Conservation (phyloP, 2,329 filamentous ascomycete genomes). For the Penicillium sp. region DNA sequence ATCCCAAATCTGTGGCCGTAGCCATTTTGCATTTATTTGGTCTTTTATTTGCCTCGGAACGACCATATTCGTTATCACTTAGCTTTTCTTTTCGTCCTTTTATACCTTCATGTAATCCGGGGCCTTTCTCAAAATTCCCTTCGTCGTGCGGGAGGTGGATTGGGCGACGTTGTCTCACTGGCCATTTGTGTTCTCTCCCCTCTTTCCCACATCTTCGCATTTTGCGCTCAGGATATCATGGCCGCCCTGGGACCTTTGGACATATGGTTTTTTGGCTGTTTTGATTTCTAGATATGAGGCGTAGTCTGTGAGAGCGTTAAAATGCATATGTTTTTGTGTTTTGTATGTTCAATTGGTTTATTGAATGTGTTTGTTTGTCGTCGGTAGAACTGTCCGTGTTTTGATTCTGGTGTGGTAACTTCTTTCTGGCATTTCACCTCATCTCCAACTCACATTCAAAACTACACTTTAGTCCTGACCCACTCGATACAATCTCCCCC, state of each 20-base stretch:
- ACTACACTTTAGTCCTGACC: neutral
- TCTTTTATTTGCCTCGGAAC: neutral
- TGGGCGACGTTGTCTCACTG: constrained; percentile 6
- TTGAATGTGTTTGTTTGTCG: neutral
- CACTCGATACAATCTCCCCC: neutral
- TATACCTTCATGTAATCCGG: constrained; percentile 15
- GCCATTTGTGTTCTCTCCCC: constrained; percentile 4
- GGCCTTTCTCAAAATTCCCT: constrained; percentile 8
- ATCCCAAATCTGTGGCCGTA: constrained; percentile 17
- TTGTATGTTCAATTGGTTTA: neutral
- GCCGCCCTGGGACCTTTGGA: constrained; percentile 20
- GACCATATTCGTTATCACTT: neutral
- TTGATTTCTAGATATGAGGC: constrained; percentile 21
- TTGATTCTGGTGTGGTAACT: neutral
- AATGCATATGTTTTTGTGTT: neutral
- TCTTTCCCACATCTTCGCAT: constrained; percentile 24
- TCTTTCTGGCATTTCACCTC: neutral
- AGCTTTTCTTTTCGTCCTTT: neutral
- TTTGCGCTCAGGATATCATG: constrained; percentile 22
- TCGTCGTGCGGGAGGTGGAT: constrained; percentile 20
- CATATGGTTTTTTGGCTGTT: constrained; percentile 24
- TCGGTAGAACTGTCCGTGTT: neutral
- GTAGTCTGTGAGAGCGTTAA: constrained; percentile 12
- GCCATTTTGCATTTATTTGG: constrained; percentile 19
- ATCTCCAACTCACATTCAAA: neutral